These are phyloP conservation scores for Colletotrichum euphorbiae DNA, from an alignment of 2,329 filamentous ascomycete species.

Conservation along the genomic window DNA sequence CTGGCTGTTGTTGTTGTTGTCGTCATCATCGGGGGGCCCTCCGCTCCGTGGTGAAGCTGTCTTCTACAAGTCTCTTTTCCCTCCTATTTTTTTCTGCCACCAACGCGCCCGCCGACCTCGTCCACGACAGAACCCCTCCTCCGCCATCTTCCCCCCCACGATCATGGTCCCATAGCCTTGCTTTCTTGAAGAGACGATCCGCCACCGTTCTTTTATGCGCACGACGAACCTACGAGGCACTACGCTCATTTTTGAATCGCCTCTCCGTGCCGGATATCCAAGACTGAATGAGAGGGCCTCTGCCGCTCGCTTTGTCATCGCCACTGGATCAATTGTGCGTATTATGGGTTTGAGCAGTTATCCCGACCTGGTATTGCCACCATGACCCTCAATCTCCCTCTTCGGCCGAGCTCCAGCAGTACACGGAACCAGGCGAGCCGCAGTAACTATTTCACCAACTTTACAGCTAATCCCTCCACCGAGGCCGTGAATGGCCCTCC, in stretches of 20 bases:
- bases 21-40: constrained; percentile 28
- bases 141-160: constrained; percentile 29
- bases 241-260: not conserved
- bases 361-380: constrained; percentile 41
- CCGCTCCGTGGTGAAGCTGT: constrained; percentile 15
- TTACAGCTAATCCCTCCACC: constrained; percentile 66
- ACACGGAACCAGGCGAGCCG: constrained; percentile 66
- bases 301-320: constrained; percentile 30
- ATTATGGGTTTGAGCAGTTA: constrained; percentile 37
- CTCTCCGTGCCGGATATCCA: not conserved
- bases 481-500: constrained; percentile 74
- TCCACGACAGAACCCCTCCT: constrained; percentile 34
- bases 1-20: constrained; percentile 10
- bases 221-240: constrained; percentile 3
- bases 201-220: constrained; percentile 23
- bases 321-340: constrained; percentile 12
- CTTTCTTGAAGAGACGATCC: constrained; percentile 35
- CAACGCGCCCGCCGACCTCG: constrained; percentile 21
- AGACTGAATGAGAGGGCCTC: constrained; percentile 27
- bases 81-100: constrained; percentile 33
- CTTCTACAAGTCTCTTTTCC: constrained; percentile 29
- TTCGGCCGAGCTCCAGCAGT: constrained; percentile 60
- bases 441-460: constrained; percentile 67
- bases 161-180: constrained; percentile 38
- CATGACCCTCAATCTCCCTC: constrained; percentile 65